A percentile compares a stretch with the other conserved stretches of the same genome.
Evolutionary conservation across 352 stramenopile genomes (phyloP).

Genomic region (Halophytophthora batemanensis): DNA sequence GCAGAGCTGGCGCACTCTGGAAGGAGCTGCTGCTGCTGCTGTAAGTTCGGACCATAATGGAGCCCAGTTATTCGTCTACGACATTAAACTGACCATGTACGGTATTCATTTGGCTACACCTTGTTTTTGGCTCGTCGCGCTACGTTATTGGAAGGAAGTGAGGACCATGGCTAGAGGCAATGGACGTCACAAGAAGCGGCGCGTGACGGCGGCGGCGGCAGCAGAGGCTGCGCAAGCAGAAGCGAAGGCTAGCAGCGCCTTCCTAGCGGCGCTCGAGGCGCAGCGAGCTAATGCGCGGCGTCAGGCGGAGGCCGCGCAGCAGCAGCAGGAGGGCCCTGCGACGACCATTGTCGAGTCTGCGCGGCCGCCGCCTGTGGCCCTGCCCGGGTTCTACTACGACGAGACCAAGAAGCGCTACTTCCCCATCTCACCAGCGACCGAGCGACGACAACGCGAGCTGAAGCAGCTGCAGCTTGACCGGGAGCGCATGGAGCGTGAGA

Average conservation of each 20-base stretch:
- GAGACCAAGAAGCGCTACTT: slow-evolving; percentile 51
- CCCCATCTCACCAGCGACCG: slow-evolving; percentile 16
- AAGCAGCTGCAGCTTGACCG: slow-evolving; percentile 17
- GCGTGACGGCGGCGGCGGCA: slow-evolving; percentile 12
- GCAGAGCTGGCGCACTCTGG: no score
- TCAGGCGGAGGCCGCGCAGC: slow-evolving; percentile 1
- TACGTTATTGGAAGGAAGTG: no score
- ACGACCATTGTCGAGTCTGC: slow-evolving; percentile 4
- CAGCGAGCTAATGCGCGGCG: slow-evolving; percentile 46
- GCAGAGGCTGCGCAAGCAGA: slow-evolving; percentile 17
- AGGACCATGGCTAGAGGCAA: slow-evolving; percentile 6
- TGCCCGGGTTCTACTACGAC: slow-evolving; percentile 67
- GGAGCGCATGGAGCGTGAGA: slow-evolving; percentile 17
- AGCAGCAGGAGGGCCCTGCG: slow-evolving; percentile 2
- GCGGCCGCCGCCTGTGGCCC: slow-evolving; percentile 6
- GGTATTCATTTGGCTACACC: no score
- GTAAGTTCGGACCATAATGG: no score
- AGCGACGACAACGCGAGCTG: slow-evolving; percentile 13
- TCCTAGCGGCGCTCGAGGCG: slow-evolving; percentile 58
- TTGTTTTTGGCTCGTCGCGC: no score
- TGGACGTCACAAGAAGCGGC: slow-evolving; percentile 31
- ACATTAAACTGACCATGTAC: no score
- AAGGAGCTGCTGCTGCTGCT: no score
- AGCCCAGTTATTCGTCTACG: no score
- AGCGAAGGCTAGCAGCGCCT: slow-evolving; percentile 23